Evolutionary conservation across 2,329 filamentous ascomycete species (phyloP), one percentile per base, ranked within the genome.

Genomic region (Fusarium neocosmosporiellum): DNA sequence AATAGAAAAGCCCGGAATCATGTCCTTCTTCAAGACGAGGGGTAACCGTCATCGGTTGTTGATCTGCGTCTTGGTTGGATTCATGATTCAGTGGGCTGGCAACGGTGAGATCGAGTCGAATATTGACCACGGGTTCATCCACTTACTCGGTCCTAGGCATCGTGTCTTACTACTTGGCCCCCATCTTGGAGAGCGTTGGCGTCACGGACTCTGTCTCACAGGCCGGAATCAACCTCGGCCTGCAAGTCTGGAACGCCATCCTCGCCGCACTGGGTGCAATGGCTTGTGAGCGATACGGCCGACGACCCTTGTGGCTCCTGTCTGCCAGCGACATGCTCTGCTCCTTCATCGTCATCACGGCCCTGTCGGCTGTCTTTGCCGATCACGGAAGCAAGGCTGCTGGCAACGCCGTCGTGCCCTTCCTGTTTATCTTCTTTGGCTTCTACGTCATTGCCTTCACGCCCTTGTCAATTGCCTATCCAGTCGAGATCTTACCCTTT

Each of bases 21-120:
- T 76, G 34, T 75, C 79, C n/a, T 80, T 86, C 69, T 74, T 87
- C 36, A 82, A 83, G 72, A 75, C 78, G 0, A 81, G 79, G 22
- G 84, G 73, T 0, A 70, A 69, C 48, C 60, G 67, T 13, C 68
- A 70, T 27, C 66, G 73, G 5, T 59, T 76, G 11, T 58, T 74
- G 41, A 72, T 75, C 27, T 72, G 69, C 11, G 27, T 75, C 3
- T 46, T 67, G 5, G 59, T 75, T 9, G 74, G 74, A 1, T 69
- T 76, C 7, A 69, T 76, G 36, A 69, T 61, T 1, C 74, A 76
- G 22, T 76, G 71, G 74, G 65, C 59, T 33, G 74, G 72, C 4
- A 74, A 76, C 3, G 67, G 70, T 68, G 41, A 22, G 33, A 18
- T 0, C 3, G 7, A 34, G 3, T 2, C 4, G 4, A 33, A 13